Evolutionary conservation across 2,329 filamentous ascomycete genomes (phyloP), one percentile per base, ranked within the genome.

Genomic region (Fusarium sp.): DNA sequence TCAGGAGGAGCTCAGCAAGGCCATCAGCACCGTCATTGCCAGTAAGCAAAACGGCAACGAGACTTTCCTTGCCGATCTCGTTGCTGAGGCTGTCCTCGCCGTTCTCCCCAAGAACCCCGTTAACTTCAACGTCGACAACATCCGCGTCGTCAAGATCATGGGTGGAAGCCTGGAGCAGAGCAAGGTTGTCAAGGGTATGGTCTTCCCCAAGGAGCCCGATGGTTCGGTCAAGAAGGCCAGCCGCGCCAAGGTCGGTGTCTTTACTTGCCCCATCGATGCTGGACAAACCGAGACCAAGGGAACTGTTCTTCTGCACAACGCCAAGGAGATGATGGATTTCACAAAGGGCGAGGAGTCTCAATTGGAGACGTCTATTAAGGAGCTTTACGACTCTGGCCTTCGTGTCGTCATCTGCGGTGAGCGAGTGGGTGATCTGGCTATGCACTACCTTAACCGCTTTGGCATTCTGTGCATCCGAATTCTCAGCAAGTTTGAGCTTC

Each of bases 101-200:
- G 95, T 99, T 22, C 88, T 99, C 70, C 96, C 97, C 73, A 98
- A 98, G 86, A 97, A 98, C 84, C 92, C 96, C 24, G 84, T 88
- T 80, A 95, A 97, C 84, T 99, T 99, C 88, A 99, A 98, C 83
- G 94, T 99, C 72, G 96, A 99, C 86, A 99, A 99, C 82, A 91
- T 99, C 77, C 93, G 96, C 66, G 97, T 99, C 63, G 97, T 99
- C 76, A 99, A 99, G 88, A 99, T 99, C 78, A 98, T 99, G 95
- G 96, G 96, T 76, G 95, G 96, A 72, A 94, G 92, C 80, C 85
- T 99, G 78, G 93, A 97, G 77, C 95, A 99, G 85, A 97, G 94
- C 81, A 91, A 90, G 73, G 95, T 99, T 16, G 92, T 99, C 66
- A 97, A 93, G 87, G 96, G 96, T 73, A 99, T 99, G 96, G 97